Base-by-base conservation (phyloP, 768 basidiomycete species). In the Erythrobasidium yunnanense region DNA sequence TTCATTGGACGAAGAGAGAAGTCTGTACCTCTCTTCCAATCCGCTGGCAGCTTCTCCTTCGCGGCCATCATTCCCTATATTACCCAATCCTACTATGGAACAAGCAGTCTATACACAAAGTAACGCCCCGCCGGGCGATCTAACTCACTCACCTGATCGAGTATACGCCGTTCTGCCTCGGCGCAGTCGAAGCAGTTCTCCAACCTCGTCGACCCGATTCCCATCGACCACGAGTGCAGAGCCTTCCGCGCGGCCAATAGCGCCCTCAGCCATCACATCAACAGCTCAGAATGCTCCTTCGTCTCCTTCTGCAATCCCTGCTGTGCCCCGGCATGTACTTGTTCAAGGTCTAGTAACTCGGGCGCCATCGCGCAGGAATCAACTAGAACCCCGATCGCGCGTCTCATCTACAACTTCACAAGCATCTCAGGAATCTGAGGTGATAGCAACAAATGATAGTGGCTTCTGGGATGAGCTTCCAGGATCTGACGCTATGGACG, bases 391-490 rank as follows among this genome's bases (percentile, higher is more conserved):
- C 13, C 17, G 6, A 15, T 55, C 54, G n/a, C 4, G 27, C 4
- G 13, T 15, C 13, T 29, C 54, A 13, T 29, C 54, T 33, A 20
- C 54, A 11, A 55, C 30, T 13, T 55, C 56, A 58, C 27, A 34
- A 22, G 45, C 25, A 6, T 11, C 22, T 11, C 23, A 20, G 13
- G 38, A 11, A 4, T 2, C 22, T n/a, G 5, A 42, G 38, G 38
- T 11, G 38, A 42, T 11, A 42, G 38, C 38, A n/a, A 11, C 56
- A n/a, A 3, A 25, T 7, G 35, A 46, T 22, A 46, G 11, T 7
- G 27, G 15, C 25, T 46, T 58, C 32, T 63, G 60, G 60, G 27
- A 25, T 15, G 60, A 63, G 60, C 60, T 63, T 13, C 60, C 60
- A 4, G 60, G 49, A n/a, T 5, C 60, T 5, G 60, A 51, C 2